Base-by-base conservation (phyloP, 495 filamentous ascomycete species). In the Penicillium parvum region DNA sequence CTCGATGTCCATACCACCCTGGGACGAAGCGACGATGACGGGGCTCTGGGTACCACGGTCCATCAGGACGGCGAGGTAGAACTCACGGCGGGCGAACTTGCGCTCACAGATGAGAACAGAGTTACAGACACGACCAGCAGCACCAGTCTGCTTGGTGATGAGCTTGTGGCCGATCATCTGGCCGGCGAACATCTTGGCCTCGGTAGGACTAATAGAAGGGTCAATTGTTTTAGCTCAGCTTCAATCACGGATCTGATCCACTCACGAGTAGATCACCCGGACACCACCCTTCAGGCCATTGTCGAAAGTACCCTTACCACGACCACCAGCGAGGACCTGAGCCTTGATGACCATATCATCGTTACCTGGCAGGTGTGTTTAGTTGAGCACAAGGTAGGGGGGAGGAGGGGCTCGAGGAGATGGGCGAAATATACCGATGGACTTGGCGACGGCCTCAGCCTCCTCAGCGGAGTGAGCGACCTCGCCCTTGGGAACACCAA, bases 101-200 rank as follows among this genome's bases (percentile, higher is more conserved):
- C 92, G 89, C 78, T 98, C 92, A 72, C 89, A 92, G 65, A 98
- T 96, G 74, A 92, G 96, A 56, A 98, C 92, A 41, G 88, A 75
- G 68, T 90, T 96, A 75, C 92, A 98, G 60, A 90, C 76, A 64
- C 91, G 88, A 61, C 92, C 92, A 47, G 64, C 73, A 45, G 89
- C 86, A 61, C 92, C 92, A 39, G 94, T 98, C 75, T 98, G 92
- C 80, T 98, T 98, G 66, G 92, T 98, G 69, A 98, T 83, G 70
- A 98, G 89, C 72, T 96, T 95, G 69, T 98, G 92, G 53, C 92
- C 92, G 71, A 98, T 96, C 92, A 98, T 98, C 72, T 98, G 90
- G 49, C 86, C 82, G 58, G 92, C 90, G 61, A 98, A 95, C 83
- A 96, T 96, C 75, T 87, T 90, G 63, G 92, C 92, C 76, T 88